Evolutionary conservation across 495 filamentous ascomycete species (phyloP).

Genomic region (Penicillium egyptiacum): DNA sequence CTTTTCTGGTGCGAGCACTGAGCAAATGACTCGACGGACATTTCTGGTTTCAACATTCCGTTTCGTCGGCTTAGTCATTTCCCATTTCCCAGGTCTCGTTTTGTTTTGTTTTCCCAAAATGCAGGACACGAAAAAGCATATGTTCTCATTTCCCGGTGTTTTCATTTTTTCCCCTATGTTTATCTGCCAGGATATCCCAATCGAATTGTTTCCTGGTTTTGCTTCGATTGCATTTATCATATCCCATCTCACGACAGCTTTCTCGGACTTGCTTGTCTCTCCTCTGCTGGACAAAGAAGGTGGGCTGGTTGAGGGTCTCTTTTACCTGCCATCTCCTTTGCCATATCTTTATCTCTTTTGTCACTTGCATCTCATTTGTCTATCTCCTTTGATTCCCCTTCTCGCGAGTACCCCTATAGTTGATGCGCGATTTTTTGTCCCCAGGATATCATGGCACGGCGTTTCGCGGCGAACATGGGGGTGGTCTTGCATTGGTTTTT

Average conservation of each 20-base stretch:
- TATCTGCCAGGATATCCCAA: constrained; percentile 5
- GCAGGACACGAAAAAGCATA: constrained; percentile 9
- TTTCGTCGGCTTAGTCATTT: constrained; percentile 21
- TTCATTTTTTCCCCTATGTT: neutral
- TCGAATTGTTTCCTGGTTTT: constrained; percentile 4
- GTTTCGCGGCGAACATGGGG: constrained; percentile 25
- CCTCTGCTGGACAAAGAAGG: neutral
- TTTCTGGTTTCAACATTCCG: constrained; percentile 10
- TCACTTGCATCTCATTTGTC: constrained; percentile 1
- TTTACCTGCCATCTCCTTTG: neutral
- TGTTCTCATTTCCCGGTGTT: constrained; percentile 13
- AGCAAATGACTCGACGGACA: constrained; percentile 1
- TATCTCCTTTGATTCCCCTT: constrained; percentile 11
- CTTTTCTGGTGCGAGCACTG: constrained; percentile 18
- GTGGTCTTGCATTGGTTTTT: constrained; percentile 16
- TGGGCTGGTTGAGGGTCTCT: neutral
- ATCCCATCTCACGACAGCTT: neutral
- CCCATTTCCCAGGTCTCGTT: neutral
- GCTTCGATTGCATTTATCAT: neutral
- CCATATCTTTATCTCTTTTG: neutral
- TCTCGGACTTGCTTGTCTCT: neutral
- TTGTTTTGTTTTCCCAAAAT: neutral
- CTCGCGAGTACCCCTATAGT: constrained; percentile 31
- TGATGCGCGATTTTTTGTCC: constrained; percentile 18
- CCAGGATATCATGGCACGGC: constrained; percentile 26